Percentiles rank a stretch among this genome's conserved stretches.
phyloP scores from a whole-genome alignment of 139 green algal genomes.

The Coelastrella sp. region DNA sequence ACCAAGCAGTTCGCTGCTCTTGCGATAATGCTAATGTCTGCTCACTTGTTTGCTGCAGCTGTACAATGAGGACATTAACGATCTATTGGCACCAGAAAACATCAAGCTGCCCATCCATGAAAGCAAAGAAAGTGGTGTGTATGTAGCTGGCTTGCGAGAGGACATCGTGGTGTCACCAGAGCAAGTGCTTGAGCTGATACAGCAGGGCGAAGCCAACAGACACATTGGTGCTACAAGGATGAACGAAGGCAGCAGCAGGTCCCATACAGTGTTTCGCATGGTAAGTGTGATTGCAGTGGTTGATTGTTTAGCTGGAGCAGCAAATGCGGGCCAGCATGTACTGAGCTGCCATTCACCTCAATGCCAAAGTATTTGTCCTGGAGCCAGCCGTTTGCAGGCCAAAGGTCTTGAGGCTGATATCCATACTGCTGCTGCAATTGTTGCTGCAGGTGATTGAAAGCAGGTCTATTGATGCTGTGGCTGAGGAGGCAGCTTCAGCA shows the following conservation, averaged over 20 bases:
- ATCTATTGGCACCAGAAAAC: conserved; percentile 89
- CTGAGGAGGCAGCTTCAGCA: background rate
- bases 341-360: background rate
- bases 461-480: conserved; percentile 32
- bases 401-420: too few relatives aligned
- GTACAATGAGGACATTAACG: conserved; percentile 99
- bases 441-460: conserved; percentile 84
- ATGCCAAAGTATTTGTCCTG: background rate
- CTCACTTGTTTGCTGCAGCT: conserved; percentile 70
- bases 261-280: conserved; percentile 98
- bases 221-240: conserved; percentile 97
- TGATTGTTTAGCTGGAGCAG: background rate
- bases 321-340: background rate
- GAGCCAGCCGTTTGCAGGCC: too few relatives aligned
- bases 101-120: conserved; percentile 90
- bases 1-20: too few relatives aligned
- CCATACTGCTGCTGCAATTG: background rate
- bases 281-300: conserved; percentile 61
- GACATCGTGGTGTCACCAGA: conserved; percentile 91
- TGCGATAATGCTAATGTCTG: background rate
- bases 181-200: conserved; percentile 87
- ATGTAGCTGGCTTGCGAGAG: conserved; percentile 94
- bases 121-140: conserved; percentile 86
- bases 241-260: conserved; percentile 92
- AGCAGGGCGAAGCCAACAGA: conserved; percentile 80